phyloP scores from a whole-genome alignment of 1,139 yeast species.

The Debaryomyces sp. region DNA sequence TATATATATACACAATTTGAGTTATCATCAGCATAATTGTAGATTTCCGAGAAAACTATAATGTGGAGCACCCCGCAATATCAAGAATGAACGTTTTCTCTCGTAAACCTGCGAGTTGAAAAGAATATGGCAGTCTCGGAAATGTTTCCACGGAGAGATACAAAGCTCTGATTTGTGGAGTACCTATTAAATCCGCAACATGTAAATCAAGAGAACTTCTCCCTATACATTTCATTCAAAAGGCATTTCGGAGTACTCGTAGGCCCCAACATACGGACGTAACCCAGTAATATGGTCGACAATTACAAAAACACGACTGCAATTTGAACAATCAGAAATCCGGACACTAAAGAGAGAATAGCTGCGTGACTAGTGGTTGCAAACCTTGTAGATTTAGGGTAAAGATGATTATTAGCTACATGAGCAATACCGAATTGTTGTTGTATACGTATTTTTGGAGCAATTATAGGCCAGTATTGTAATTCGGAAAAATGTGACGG shows the following conservation, averaged over 20 bases:
- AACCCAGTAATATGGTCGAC: neutral
- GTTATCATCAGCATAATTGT: neutral
- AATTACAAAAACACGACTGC: neutral
- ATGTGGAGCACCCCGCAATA: neutral
- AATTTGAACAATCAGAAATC: neutral
- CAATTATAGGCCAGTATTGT: neutral
- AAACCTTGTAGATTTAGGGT: neutral
- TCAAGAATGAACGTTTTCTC: neutral
- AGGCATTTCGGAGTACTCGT: too few species aligned
- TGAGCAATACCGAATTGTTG: neutral
- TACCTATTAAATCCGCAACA: neutral
- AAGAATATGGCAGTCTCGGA: neutral
- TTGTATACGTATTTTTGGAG: neutral
- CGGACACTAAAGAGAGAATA: neutral
- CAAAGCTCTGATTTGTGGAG: neutral
- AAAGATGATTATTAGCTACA: neutral
- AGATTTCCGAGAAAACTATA: neutral
- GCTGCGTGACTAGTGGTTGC: neutral
- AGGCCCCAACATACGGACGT: neutral
- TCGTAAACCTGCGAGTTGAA: neutral
- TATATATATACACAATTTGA: neutral
- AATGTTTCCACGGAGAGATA: neutral
- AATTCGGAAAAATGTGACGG: too few species aligned
- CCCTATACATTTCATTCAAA: too few species aligned
- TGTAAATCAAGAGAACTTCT: neutral